A percentile compares a stretch with the other conserved stretches of the same genome.
Conservation (phyloP, 2,329 filamentous ascomycete genomes). For the Eutypa lata region DNA sequence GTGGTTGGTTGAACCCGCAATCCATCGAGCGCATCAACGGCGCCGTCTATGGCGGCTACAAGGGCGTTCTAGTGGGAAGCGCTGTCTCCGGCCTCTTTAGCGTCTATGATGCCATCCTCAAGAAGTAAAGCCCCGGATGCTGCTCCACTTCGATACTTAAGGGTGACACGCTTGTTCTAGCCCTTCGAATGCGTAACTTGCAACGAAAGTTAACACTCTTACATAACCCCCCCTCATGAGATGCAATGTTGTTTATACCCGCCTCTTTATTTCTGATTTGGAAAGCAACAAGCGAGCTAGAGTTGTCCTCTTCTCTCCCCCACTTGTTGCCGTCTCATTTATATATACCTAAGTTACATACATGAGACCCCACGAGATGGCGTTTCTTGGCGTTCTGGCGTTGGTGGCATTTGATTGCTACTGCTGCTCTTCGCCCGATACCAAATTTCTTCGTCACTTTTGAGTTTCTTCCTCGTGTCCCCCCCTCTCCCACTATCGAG, state of each 20-base stretch:
- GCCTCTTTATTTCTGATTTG: neutral
- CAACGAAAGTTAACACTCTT: neutral
- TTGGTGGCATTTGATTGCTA: neutral
- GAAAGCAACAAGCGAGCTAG: neutral
- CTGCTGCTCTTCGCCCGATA: neutral
- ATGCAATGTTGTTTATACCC: neutral
- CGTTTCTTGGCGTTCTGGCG: neutral
- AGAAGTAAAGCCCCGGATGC: constrained; percentile 46
- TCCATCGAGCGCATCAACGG: constrained; percentile 62
- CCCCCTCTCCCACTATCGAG: neutral
- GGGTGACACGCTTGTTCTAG: neutral
- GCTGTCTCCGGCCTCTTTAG: constrained; percentile 66
- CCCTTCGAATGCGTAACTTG: neutral
- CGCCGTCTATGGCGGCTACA: constrained; percentile 69
- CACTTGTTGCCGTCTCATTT: neutral
- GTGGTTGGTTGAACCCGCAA: constrained; percentile 57
- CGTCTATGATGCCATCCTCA: constrained; percentile 75
- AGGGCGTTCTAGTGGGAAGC: constrained; percentile 65
- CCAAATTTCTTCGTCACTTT: constrained; percentile 8
- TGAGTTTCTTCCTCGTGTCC: constrained; percentile 31
- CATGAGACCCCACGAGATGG: neutral
- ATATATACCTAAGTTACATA: neutral
- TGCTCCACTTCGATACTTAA: neutral
- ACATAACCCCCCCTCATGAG: neutral
- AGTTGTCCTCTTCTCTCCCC: neutral